Evolutionary conservation across 2,329 filamentous ascomycete genomes (phyloP).

Genomic region (Trichophyton benhamiae): DNA sequence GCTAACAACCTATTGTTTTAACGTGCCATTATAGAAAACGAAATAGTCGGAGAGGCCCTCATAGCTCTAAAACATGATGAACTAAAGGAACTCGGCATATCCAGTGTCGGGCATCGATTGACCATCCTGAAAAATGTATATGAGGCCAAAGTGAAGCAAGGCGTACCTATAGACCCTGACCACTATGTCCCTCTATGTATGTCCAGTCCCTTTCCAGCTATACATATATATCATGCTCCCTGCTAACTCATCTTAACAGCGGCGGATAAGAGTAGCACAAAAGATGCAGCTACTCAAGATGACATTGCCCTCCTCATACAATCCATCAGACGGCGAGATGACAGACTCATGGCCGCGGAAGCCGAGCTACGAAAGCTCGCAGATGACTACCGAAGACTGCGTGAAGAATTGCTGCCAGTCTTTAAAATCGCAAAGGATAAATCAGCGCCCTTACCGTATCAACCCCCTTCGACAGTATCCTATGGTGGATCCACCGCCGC

Average conservation of each 20-base stretch:
- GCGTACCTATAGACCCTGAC: slow-evolving; percentile 79
- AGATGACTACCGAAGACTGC: slow-evolving; percentile 75
- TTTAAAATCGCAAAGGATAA: slow-evolving; percentile 85
- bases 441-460: slow-evolving; percentile 67
- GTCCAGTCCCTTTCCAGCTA: slow-evolving; percentile 25
- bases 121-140: slow-evolving; percentile 94
- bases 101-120: slow-evolving; percentile 83
- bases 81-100: slow-evolving; percentile 86
- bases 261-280: slow-evolving; percentile 75
- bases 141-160: slow-evolving; percentile 88
- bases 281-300: slow-evolving; percentile 77
- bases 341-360: slow-evolving; percentile 74
- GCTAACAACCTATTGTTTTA: neutral
- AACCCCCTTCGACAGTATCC: slow-evolving; percentile 21
- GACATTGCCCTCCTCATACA: slow-evolving; percentile 86
- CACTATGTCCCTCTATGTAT: slow-evolving; percentile 88
- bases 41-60: slow-evolving; percentile 82
- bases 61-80: slow-evolving; percentile 84
- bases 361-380: slow-evolving; percentile 69
- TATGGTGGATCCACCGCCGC: slow-evolving; percentile 15
- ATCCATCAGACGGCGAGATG: slow-evolving; percentile 77
- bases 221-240: neutral
- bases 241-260: slow-evolving; percentile 40
- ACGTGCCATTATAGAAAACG: slow-evolving; percentile 56
- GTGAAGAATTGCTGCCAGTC: slow-evolving; percentile 84